Percentiles rank a stretch among this genome's conserved stretches.
phyloP scores from a whole-genome alignment of 768 basidiomycete species.

The Podaxis sp. region DNA sequence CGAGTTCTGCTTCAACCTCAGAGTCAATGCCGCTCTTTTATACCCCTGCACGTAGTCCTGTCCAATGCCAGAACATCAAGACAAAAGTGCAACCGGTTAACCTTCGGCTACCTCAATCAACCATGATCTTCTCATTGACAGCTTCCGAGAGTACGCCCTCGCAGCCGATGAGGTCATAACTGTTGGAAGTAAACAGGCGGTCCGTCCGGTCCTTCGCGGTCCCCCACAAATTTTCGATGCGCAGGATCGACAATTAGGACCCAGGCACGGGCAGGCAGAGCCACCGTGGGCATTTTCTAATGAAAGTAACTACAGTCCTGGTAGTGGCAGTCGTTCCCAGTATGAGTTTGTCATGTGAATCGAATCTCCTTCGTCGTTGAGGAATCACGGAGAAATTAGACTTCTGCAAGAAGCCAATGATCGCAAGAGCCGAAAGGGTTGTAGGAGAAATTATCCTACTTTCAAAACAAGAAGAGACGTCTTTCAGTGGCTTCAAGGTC shows the following conservation, averaged over 20 bases:
- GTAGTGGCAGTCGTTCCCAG: not conserved
- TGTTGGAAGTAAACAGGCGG: constrained; percentile 3
- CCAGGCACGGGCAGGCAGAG: not conserved
- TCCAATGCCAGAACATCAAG: not conserved
- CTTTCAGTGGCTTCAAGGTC: not conserved
- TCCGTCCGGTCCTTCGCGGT: constrained; percentile 10
- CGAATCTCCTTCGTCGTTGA: not conserved
- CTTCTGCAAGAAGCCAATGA: constrained; percentile 5
- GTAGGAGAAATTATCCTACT: not conserved
- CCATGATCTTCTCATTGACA: not conserved
- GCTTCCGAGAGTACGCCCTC: not conserved
- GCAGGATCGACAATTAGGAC: not conserved
- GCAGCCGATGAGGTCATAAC: not conserved
- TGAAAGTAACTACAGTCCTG: not conserved
- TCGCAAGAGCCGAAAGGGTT: not conserved
- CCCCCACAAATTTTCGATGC: not conserved
- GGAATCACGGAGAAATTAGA: constrained; percentile 8
- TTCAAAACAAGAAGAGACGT: not conserved
- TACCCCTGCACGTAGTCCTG: not conserved
- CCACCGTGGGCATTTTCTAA: not conserved
- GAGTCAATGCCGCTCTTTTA: constrained; percentile 1
- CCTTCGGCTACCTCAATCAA: not conserved
- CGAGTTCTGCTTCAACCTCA: constrained; percentile 4
- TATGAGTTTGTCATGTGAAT: constrained; percentile 5
- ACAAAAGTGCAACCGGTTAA: not conserved